A percentile compares a stretch with the other conserved stretches of the same genome.
Evolutionary conservation across 768 basidiomycete genomes (phyloP).

Genomic region (Clitopilus hobsonii): DNA sequence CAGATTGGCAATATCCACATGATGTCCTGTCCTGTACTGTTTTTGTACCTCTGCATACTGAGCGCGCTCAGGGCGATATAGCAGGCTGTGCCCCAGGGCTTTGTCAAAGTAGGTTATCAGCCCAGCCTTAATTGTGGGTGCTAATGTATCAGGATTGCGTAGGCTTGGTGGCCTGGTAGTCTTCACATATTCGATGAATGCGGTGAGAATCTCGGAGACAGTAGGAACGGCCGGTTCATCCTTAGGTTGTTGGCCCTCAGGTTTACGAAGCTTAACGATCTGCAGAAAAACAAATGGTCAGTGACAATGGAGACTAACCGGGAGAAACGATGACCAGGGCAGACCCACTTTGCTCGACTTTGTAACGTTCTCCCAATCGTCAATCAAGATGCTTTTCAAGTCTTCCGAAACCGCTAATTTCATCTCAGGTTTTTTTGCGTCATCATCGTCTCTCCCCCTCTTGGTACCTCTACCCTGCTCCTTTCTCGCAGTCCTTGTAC

Average conservation of each 20-base stretch:
- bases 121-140: conserved; percentile 81
- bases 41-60: conserved; percentile 84
- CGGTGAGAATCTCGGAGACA: conserved; percentile 69
- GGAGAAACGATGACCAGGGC: background rate
- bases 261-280: conserved; percentile 82
- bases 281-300: conserved; percentile 22
- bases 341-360: conserved; percentile 80
- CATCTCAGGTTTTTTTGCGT: conserved; percentile 67
- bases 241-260: too few species aligned
- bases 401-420: conserved; percentile 85
- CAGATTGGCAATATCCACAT: conserved; percentile 63
- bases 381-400: conserved; percentile 86
- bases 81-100: conserved; percentile 80
- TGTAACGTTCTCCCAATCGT: conserved; percentile 97
- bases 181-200: conserved; percentile 68
- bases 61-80: conserved; percentile 93
- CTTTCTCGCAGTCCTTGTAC: conserved; percentile 37
- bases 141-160: conserved; percentile 63
- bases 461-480: conserved; percentile 66
- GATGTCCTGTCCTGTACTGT: conserved; percentile 65
- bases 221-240: conserved; percentile 39
- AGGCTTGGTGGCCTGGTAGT: conserved; percentile 45
- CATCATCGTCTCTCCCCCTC: conserved; percentile 65
- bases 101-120: conserved; percentile 92
- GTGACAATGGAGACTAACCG: background rate